phyloP scores from a whole-genome alignment of 2,329 filamentous ascomycete species.

The Botrytis medusae region DNA sequence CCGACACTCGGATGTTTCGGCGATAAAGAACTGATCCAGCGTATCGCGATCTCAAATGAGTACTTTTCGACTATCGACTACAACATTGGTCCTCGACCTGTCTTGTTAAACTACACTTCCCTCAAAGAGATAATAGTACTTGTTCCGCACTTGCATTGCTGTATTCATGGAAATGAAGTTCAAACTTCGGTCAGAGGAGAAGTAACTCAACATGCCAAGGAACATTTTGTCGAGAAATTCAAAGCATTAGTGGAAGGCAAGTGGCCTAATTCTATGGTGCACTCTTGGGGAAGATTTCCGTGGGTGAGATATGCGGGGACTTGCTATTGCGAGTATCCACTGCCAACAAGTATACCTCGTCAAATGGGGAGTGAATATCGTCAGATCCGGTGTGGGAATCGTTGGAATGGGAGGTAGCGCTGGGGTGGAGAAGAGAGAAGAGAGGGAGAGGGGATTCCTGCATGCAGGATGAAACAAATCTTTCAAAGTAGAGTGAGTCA shows the following conservation, averaged over 20 bases:
- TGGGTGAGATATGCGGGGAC: not conserved
- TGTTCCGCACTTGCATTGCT: not conserved
- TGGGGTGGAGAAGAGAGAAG: not conserved
- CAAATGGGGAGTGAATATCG: too few species aligned
- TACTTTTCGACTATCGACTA: not conserved
- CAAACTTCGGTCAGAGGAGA: accelerated
- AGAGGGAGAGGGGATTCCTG: not conserved
- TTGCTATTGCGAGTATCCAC: too few species aligned
- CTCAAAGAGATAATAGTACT: not conserved
- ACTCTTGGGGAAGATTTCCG: not conserved
- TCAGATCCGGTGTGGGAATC: too few species aligned
- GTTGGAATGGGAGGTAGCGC: not conserved
- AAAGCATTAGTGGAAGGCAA: not conserved
- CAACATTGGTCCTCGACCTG: not conserved
- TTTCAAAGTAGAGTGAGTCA: not conserved
- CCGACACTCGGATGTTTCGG: not conserved
- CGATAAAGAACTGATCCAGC: not conserved
- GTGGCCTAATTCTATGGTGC: not conserved
- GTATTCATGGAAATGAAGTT: not conserved
- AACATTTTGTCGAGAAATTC: not conserved
- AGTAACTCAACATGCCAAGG: not conserved
- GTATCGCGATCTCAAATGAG: not conserved
- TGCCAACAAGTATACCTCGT: too few species aligned
- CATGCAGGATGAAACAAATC: not conserved
- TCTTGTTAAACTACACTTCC: not conserved